These are phyloP conservation scores for Camellia sinensis DNA, from an alignment of 148 eudicot genomes.

Conservation along the genomic window DNA sequence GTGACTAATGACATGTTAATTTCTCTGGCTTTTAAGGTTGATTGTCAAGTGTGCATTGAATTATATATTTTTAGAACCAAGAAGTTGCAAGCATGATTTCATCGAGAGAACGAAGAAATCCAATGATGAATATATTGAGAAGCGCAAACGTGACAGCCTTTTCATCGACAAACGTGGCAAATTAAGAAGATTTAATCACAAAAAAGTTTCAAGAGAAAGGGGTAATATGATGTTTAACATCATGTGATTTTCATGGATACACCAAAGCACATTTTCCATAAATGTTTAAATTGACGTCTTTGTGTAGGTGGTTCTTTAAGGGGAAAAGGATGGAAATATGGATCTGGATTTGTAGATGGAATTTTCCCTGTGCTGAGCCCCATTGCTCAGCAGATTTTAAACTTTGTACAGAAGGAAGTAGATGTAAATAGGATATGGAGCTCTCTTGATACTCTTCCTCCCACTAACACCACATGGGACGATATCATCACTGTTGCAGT, in stretches of 20 bases:
- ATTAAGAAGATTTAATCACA: constrained; percentile 50
- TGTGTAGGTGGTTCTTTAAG: constrained; percentile 72
- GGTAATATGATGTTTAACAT: constrained; percentile 35
- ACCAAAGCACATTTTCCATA: background rate
- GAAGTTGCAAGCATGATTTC: constrained; percentile 25
- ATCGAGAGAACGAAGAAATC: constrained; percentile 28
- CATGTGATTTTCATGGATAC: background rate
- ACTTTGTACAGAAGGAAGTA: constrained; percentile 52
- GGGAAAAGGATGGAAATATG: constrained; percentile 86
- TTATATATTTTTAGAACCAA: constrained; percentile 22
- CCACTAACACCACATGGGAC: constrained; percentile 72
- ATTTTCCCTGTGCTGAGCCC: constrained; percentile 85
- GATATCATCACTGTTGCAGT: constrained; percentile 66
- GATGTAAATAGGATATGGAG: constrained; percentile 53
- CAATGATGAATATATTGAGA: constrained; percentile 39
- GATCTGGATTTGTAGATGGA: constrained; percentile 90
- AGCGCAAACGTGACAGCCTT: constrained; percentile 50
- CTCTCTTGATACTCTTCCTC: constrained; percentile 61
- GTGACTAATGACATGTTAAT: background rate
- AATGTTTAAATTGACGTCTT: background rate
- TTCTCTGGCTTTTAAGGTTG: constrained; percentile 30
- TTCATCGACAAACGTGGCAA: constrained; percentile 62
- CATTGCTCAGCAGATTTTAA: constrained; percentile 53
- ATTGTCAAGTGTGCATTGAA: constrained; percentile 18
- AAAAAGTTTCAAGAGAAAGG: constrained; percentile 71